Conservation (phyloP, 2,329 filamentous ascomycete genomes). For the Fusarium pilosicola region DNA sequence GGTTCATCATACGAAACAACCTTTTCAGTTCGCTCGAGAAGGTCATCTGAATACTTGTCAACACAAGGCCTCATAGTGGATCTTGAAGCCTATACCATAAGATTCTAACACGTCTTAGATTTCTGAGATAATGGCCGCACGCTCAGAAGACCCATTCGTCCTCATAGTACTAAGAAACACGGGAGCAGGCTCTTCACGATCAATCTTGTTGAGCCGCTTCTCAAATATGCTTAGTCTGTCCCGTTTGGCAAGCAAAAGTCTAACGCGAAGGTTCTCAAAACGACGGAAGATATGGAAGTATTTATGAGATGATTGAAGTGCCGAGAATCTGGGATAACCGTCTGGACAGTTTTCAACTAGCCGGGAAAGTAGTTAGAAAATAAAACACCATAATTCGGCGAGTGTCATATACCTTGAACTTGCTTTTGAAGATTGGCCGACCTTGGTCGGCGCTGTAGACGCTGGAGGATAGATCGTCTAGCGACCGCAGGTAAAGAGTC, state of each 20-base stretch:
- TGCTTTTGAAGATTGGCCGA: background rate
- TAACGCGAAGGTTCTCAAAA: background rate
- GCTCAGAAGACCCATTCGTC: background rate
- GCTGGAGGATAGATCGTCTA: background rate
- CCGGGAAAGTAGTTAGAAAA: accelerated
- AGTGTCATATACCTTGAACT: background rate
- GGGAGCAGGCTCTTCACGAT: background rate
- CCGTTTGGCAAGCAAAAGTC: background rate
- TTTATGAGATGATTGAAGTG: background rate
- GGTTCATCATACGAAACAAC: background rate
- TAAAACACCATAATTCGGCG: too few species aligned
- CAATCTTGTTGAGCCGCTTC: background rate
- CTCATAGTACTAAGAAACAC: background rate
- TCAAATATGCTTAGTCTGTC: background rate
- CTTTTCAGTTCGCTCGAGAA: background rate
- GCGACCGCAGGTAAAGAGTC: background rate
- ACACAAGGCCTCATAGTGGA: background rate
- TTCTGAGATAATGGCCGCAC: background rate
- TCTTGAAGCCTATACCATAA: background rate
- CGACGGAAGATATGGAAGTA: background rate
- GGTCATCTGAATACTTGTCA: background rate
- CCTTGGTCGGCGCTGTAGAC: background rate
- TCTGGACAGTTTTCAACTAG: background rate
- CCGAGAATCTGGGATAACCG: background rate
- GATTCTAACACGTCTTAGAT: background rate